Conservation (phyloP, 192 early-diverging fungal genomes). For the Backusella parvicylindrica region DNA sequence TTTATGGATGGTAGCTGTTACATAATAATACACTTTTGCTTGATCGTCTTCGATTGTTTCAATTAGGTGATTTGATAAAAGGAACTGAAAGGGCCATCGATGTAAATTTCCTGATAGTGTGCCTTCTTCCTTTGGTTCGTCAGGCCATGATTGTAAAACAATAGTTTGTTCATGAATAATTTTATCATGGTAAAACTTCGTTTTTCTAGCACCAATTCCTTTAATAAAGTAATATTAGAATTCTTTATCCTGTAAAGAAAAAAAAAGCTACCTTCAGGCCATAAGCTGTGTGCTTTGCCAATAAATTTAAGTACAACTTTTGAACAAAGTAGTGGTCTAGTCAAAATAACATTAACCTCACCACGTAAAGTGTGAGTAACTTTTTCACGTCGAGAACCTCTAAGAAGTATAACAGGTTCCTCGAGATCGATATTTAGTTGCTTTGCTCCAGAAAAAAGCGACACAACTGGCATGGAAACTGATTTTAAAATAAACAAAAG, state of each 20-base stretch:
- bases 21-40: conserved; percentile 23
- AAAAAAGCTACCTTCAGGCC: conserved; percentile 33
- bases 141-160: conserved; percentile 14
- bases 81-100: conserved; percentile 29
- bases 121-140: background rate
- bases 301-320: conserved; percentile 19
- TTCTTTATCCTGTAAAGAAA: background rate
- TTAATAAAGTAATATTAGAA: background rate
- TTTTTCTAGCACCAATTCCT: conserved; percentile 19
- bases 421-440: conserved; percentile 31
- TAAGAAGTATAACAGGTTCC: conserved; percentile 27
- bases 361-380: conserved; percentile 21
- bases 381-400: conserved; percentile 7
- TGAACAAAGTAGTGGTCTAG: conserved; percentile 13
- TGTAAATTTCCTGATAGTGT: conserved; percentile 6
- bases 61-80: conserved; percentile 19
- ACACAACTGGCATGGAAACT: conserved; percentile 7
- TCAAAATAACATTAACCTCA: conserved; percentile 23
- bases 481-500: background rate
- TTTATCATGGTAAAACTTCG: conserved; percentile 28
- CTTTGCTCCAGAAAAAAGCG: conserved; percentile 21
- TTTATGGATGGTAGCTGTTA: conserved; percentile 9
- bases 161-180: conserved; percentile 30
- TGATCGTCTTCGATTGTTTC: conserved; percentile 32
- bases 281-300: conserved; percentile 27